Evolutionary conservation across 1,284 basidiomycete species (phyloP).

Genomic region (Athelia psychrophila): DNA sequence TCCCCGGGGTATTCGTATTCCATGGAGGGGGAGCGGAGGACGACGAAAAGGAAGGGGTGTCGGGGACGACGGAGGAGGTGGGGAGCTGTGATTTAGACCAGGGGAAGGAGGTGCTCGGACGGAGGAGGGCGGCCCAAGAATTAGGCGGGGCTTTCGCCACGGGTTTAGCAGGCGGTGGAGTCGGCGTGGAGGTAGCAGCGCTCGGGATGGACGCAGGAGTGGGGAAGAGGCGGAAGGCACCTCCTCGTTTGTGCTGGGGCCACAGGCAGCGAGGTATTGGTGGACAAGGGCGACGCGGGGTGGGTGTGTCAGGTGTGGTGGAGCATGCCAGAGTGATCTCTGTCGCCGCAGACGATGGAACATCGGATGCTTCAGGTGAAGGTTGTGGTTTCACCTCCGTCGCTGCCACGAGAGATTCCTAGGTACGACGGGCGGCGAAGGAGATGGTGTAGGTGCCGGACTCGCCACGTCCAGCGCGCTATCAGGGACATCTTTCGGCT

Average conservation of each 20-base stretch:
- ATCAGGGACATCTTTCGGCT: slow-evolving; percentile 48
- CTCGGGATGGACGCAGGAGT: slow-evolving; percentile 11
- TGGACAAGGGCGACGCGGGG: slow-evolving; percentile 57
- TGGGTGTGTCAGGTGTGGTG: slow-evolving; percentile 40
- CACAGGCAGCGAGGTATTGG: slow-evolving; percentile 53
- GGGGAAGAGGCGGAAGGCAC: slow-evolving; percentile 16
- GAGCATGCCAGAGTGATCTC: slow-evolving; percentile 36
- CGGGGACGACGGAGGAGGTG: slow-evolving; percentile 62
- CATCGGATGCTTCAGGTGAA: slow-evolving; percentile 22
- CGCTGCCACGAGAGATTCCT: not conserved
- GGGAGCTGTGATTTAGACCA: slow-evolving; percentile 48
- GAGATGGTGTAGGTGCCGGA: slow-evolving; percentile 38
- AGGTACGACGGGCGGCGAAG: slow-evolving; percentile 2
- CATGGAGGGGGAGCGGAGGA: slow-evolving; percentile 11
- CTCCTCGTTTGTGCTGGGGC: slow-evolving; percentile 11
- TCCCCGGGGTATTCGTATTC: too few relatives aligned
- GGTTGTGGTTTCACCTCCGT: not conserved
- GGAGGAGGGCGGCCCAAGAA: slow-evolving; percentile 79
- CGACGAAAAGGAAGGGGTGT: slow-evolving; percentile 22
- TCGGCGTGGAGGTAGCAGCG: slow-evolving; percentile 20
- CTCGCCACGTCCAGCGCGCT: slow-evolving; percentile 50
- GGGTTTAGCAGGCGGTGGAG: slow-evolving; percentile 20
- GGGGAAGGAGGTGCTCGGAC: slow-evolving; percentile 34
- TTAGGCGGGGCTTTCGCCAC: slow-evolving; percentile 38
- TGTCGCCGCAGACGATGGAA: slow-evolving; percentile 33